A percentile compares a stretch with the other conserved stretches of the same genome.
phyloP scores from a whole-genome alignment of 371 early-diverging fungal genomes.

The Umbelopsis sp. region DNA sequence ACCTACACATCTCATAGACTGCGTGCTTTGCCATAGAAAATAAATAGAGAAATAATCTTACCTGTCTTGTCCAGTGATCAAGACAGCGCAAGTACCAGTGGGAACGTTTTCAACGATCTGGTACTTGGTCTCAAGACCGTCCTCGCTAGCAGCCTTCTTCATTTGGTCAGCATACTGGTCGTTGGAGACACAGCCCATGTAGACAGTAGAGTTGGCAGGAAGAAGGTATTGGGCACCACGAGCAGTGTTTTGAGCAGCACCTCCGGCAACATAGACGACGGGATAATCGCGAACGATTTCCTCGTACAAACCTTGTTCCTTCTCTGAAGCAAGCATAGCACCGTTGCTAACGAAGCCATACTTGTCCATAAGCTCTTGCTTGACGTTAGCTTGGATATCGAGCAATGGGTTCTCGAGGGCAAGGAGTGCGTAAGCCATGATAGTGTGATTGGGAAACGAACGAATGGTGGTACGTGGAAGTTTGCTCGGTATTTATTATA shows the following conservation, averaged over 20 bases:
- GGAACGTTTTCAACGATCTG: constrained; percentile 67
- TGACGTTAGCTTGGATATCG: constrained; percentile 89
- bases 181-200: constrained; percentile 89
- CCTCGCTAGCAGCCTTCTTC: constrained; percentile 76
- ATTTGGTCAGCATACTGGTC: constrained; percentile 82
- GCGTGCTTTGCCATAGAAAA: not conserved
- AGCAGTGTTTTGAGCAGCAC: constrained; percentile 94
- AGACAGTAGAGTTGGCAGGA: constrained; percentile 84
- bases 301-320: constrained; percentile 84
- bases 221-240: constrained; percentile 91
- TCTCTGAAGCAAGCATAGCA: constrained; percentile 90
- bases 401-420: constrained; percentile 94
- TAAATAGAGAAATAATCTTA: constrained; percentile 28
- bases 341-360: constrained; percentile 90
- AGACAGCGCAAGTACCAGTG: constrained; percentile 94
- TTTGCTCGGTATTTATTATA: constrained; percentile 1
- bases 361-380: constrained; percentile 75
- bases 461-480: not conserved
- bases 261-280: constrained; percentile 91
- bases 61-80: constrained; percentile 90
- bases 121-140: constrained; percentile 89
- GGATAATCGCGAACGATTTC: constrained; percentile 75
- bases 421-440: constrained; percentile 40
- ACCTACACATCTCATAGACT: constrained; percentile 9
- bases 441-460: not conserved